Conservation (phyloP, 257 asterid genomes). For the Fraxinus anomala region DNA sequence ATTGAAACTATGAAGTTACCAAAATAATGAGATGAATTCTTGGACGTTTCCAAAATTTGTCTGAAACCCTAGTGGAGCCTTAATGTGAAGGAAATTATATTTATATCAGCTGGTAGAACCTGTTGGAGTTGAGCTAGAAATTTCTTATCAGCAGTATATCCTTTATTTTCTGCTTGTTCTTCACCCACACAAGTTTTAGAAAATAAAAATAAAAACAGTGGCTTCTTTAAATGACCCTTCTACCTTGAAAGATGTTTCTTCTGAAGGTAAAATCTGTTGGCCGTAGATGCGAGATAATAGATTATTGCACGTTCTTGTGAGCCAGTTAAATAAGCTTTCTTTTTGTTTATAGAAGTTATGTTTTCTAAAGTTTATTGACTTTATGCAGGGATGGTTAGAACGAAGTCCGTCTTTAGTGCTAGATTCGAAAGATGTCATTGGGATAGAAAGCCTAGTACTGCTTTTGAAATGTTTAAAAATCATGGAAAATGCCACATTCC, state of each 20-base stretch:
- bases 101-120: slow-evolving; percentile 12
- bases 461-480: slow-evolving; percentile 74
- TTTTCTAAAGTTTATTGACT: slow-evolving; percentile 14
- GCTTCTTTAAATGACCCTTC: not conserved
- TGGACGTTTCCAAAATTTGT: not conserved
- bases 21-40: not conserved
- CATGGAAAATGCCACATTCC: slow-evolving; percentile 83
- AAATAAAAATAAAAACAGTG: not conserved
- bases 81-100: not conserved
- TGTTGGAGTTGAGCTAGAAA: not conserved
- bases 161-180: not conserved
- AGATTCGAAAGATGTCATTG: slow-evolving; percentile 42
- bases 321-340: not conserved
- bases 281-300: slow-evolving; percentile 6
- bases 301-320: not conserved
- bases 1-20: not conserved
- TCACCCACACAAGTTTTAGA: not conserved
- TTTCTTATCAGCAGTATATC: not conserved
- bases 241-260: slow-evolving; percentile 1
- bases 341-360: slow-evolving; percentile 3
- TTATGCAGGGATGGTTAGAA: slow-evolving; percentile 60
- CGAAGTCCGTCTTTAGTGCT: slow-evolving; percentile 37
- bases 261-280: not conserved
- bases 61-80: slow-evolving; percentile 1
- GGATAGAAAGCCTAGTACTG: slow-evolving; percentile 57